Evolutionary conservation across 1,139 yeast species (phyloP), one percentile per base, ranked within the genome.

Genomic region (Taiozyma sp.): DNA sequence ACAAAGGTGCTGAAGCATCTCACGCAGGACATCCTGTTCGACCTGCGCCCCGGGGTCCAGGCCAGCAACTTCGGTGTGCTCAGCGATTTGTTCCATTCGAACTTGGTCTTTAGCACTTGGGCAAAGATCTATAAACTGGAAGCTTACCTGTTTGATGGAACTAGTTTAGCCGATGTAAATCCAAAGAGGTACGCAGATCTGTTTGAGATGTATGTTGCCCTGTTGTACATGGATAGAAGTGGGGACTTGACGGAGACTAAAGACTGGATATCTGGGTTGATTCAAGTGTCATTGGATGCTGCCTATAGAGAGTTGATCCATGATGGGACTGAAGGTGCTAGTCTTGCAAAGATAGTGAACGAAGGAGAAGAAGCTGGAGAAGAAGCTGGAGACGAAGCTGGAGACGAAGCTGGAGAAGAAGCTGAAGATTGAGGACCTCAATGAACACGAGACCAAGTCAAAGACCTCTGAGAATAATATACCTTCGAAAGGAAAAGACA

Each of bases 161-260:
- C 4, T 8, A n/a, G 23, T 9, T n/a, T 36, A 36, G n/a, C 34
- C 7, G 54, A 14, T 68, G 74, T 50, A 70, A 8, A n/a, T 16
- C n/a, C 14, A 39, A 12, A 24, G 19, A 12, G 16, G 23, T 74
- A 75, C 60, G 92, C 96, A 0, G 96, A 88, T 70, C 78, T 86
- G 0, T 88, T 92, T 66, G 97, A 92, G 68, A 96, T 97, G 0
- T 92, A 91, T 62, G 76, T 92, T 41, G 98, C 96, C 5, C 97
- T 95, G 0, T 69, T 92, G 43, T 80, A 83, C 12, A 74, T 83
- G 44, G 96, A 87, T 23, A 57, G 66, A 1, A 70, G 74, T 51
- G 71, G 75, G 4, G 76, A 79, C 45, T 70, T 77, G 39, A 70
- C 69, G 1, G 73, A 70, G 34, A n/a, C 34, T 13, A 30, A n/a